phyloP scores from a whole-genome alignment of 179 eudicot species.

The Heliamphora pulchella region DNA sequence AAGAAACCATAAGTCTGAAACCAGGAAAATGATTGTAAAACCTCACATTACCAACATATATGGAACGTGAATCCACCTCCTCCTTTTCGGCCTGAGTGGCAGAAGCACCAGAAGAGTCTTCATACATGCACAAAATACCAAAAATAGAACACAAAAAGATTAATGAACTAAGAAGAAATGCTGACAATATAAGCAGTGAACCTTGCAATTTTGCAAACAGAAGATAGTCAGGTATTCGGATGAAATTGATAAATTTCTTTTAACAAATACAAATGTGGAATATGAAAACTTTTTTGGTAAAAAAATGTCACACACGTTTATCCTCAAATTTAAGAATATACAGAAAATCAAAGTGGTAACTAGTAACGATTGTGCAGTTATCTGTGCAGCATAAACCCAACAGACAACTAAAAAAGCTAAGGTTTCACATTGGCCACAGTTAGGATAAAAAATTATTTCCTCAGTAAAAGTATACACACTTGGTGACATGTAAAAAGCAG shows the following conservation, averaged over 20 bases:
- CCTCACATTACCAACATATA: conserved; percentile 72
- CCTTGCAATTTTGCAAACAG: neutral
- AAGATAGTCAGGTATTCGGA: neutral
- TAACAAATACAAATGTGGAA: neutral
- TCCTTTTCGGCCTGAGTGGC: conserved; percentile 60
- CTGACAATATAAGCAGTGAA: neutral
- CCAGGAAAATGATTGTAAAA: conserved; percentile 13
- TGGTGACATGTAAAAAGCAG: neutral
- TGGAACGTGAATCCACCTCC: conserved; percentile 60
- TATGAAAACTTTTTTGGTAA: neutral
- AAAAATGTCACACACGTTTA: neutral
- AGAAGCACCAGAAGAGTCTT: conserved; percentile 43
- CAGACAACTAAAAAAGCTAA: neutral
- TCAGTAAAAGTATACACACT: neutral
- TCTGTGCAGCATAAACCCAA: neutral
- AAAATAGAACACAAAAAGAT: neutral
- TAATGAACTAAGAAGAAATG: neutral
- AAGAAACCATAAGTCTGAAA: neutral
- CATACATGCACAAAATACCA: conserved; percentile 17
- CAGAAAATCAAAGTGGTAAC: neutral
- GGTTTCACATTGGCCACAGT: neutral
- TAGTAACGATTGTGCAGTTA: neutral
- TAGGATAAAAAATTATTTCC: neutral
- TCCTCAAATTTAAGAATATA: neutral
- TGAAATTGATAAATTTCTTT: neutral